phyloP scores from a whole-genome alignment of 441 rosid genomes.

The Biscutella auriculata region DNA sequence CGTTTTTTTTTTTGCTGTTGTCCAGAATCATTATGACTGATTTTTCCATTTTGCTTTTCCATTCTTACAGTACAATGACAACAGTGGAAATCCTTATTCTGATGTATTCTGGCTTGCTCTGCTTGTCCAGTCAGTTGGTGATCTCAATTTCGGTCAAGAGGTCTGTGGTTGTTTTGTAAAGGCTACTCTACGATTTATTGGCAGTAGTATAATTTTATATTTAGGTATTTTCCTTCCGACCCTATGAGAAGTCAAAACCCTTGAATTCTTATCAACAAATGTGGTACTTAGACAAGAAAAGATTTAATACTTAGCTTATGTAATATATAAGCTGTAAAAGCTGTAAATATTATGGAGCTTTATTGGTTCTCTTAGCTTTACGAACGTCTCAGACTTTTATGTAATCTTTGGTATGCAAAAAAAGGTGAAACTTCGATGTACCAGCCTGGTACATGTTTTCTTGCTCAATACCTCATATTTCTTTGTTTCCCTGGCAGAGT shows the following conservation, averaged over 20 bases:
- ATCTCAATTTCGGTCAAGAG: slow-evolving; percentile 91
- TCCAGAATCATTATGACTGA: slow-evolving; percentile 9
- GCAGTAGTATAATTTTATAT: background rate
- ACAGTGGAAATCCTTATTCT: slow-evolving; percentile 84
- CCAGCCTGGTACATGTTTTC: background rate
- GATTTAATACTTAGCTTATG: background rate
- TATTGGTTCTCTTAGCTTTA: too few species aligned
- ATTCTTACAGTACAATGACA: slow-evolving; percentile 77
- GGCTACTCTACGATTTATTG: background rate
- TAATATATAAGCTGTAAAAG: background rate
- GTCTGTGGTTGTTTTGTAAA: slow-evolving; percentile 32
- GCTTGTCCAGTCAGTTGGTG: slow-evolving; percentile 82
- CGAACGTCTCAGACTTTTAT: too few species aligned
- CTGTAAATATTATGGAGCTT: background rate
- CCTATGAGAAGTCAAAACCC: background rate
- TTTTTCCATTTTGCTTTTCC: slow-evolving; percentile 9
- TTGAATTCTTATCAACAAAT: background rate
- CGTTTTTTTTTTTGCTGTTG: background rate
- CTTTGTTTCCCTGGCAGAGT: slow-evolving; percentile 51
- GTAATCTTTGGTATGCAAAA: too few species aligned
- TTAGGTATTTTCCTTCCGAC: background rate
- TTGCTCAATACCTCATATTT: slow-evolving; percentile 7
- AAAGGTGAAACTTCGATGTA: background rate
- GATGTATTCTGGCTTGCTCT: slow-evolving; percentile 98
- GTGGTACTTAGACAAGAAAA: background rate